Base-by-base conservation (phyloP, 2,329 filamentous ascomycete species). In the Neospermospora avenae region DNA sequence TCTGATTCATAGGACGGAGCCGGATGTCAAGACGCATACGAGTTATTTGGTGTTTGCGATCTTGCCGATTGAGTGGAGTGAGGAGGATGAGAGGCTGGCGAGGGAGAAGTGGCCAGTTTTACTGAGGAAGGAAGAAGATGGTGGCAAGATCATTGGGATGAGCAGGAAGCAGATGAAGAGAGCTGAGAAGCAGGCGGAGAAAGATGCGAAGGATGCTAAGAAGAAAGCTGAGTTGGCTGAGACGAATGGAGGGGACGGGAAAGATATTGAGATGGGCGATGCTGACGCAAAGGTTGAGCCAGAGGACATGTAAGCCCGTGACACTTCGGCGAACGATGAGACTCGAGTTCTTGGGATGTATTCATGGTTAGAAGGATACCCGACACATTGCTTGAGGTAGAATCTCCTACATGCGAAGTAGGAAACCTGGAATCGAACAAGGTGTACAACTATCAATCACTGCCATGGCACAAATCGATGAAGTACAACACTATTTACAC, bases 21-120 rank as follows among this genome's bases (percentile, higher is more conserved):
- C 86, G 0, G 95, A 99, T 70, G 78, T 98, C 62, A 97, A 96
- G 81, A 95, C 90, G 7, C 95, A 99, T 75, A 99, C 95, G 0
- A 95, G 90, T n/a, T 99, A 99, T 73, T 82, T 99, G 4, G 89
- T 96, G 4, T 99, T 99, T 77, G 95, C 95, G 0, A 79, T 95
- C 3, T 76, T 99, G 62, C 93, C 95, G n/a, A 81, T 86, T 45
- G 87, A 90, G 63, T 99, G 95, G 95, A 87, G 80, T 0, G 87
- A 85, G 37, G 89, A 89, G 62, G 91, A 96, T 66, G 95, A 99
- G 75, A 82, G 81, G 34, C 81, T 81, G 31, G 86, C 87, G 54
- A 76, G 82, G 65, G 78, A 81, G 55, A 84, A 81, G 64, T 91
- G 86, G 83, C 55, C 51, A 13, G 58, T 68, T 6, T 61, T 62